Conservation (phyloP, 1,284 basidiomycete genomes). For the Marasmius tenuissimus region DNA sequence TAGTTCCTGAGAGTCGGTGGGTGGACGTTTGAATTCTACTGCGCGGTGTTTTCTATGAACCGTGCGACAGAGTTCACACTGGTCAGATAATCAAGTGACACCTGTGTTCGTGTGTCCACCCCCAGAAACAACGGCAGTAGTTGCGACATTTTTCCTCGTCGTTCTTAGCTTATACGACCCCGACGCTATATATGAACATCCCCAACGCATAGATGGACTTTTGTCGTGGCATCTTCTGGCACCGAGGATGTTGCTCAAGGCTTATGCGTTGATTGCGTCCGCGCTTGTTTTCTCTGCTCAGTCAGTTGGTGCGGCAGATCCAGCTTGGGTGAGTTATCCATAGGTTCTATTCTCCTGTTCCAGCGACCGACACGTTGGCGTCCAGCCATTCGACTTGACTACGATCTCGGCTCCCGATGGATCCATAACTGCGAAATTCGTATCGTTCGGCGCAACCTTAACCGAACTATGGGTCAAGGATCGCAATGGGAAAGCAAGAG, state of each 20-base stretch:
- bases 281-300: background rate
- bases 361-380: background rate
- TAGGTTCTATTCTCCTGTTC: background rate
- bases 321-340: background rate
- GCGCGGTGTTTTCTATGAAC: no score
- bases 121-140: background rate
- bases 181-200: no score
- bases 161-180: no score
- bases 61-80: no score
- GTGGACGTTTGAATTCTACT: no score
- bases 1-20: no score
- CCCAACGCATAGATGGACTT: background rate
- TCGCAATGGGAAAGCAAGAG: conserved; percentile 40
- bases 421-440: conserved; percentile 53
- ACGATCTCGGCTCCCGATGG: conserved; percentile 50
- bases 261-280: background rate
- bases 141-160: background rate
- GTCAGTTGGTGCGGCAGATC: background rate
- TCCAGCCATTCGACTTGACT: conserved; percentile 48
- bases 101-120: background rate
- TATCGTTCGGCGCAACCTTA: conserved; percentile 51
- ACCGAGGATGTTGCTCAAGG: background rate
- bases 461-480: conserved; percentile 55
- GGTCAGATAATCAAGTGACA: background rate
- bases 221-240: background rate